Percentiles rank a stretch among this genome's conserved stretches.
These are phyloP conservation scores for Aspergillus tubingensis DNA, from an alignment of 2,329 filamentous ascomycete genomes.

Conservation along the genomic window DNA sequence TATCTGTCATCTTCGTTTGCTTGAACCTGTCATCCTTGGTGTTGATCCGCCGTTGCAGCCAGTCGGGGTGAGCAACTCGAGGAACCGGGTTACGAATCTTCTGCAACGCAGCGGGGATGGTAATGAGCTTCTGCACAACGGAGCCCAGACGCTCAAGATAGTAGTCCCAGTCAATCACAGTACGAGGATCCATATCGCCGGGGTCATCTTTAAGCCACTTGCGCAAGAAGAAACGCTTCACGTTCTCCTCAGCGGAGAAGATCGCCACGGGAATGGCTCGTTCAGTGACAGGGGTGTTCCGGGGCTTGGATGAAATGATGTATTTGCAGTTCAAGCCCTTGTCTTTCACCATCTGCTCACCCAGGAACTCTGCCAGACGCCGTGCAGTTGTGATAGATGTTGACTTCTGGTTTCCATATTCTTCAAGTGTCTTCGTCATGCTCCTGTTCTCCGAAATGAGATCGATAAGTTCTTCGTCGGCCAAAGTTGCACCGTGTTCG, in stretches of 20 bases:
- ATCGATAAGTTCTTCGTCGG: conserved; percentile 96
- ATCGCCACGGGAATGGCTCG: conserved; percentile 93
- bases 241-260: conserved; percentile 86
- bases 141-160: conserved; percentile 94
- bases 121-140: conserved; percentile 98
- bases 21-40: conserved; percentile 97
- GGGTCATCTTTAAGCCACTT: conserved; percentile 97
- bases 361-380: conserved; percentile 91
- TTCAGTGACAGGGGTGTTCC: conserved; percentile 89
- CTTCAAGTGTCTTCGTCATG: conserved; percentile 95
- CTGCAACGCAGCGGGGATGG: conserved; percentile 93
- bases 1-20: conserved; percentile 96
- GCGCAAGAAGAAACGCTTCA: conserved; percentile 84
- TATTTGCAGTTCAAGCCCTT: conserved; percentile 99
- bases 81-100: conserved; percentile 95
- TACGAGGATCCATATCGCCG: conserved; percentile 83
- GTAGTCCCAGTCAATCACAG: conserved; percentile 93
- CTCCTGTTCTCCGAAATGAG: conserved; percentile 99
- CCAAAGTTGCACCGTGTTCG: conserved; percentile 81
- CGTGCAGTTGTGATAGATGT: conserved; percentile 99
- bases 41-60: conserved; percentile 90
- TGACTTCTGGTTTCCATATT: conserved; percentile 94
- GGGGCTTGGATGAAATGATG: conserved; percentile 88
- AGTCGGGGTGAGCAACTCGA: conserved; percentile 90
- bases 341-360: conserved; percentile 98